These are phyloP conservation scores for Recurvomyces mirabilis DNA, from an alignment of 495 filamentous ascomycete genomes.

Conservation along the genomic window DNA sequence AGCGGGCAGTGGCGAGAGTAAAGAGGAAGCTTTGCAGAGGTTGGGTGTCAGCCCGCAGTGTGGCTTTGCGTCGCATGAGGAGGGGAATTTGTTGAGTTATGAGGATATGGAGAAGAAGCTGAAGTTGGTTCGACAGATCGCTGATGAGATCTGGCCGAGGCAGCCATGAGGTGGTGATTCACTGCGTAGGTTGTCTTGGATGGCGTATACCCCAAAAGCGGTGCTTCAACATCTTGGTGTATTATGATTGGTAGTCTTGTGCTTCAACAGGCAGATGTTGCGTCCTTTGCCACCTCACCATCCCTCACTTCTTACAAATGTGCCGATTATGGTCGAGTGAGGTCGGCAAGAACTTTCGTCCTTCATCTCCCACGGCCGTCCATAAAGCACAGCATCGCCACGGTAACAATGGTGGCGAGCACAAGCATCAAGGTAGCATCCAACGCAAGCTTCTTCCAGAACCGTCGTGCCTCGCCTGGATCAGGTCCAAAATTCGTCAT, in stretches of 20 bases:
- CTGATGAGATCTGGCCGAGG: constrained; percentile 40
- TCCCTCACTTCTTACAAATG: no score
- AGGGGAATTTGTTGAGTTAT: constrained; percentile 48
- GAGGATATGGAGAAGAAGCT: constrained; percentile 50
- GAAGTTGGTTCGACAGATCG: constrained; percentile 37
- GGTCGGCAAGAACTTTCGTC: no score
- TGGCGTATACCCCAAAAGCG: no score
- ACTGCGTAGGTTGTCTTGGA: no score
- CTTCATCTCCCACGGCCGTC: no score
- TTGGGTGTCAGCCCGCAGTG: constrained; percentile 57
- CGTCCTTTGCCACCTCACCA: no score
- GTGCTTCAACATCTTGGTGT: no score
- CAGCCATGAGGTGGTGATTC: constrained; percentile 22
- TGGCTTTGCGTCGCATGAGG: constrained; percentile 54
- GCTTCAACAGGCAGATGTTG: no score
- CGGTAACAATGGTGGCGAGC: not conserved
- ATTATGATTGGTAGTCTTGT: no score
- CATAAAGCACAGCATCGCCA: no score
- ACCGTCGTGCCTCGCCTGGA: not conserved
- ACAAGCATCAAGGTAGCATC: not conserved
- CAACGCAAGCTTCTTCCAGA: not conserved
- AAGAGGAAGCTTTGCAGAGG: constrained; percentile 43
- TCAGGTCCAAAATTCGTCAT: constrained; percentile 7
- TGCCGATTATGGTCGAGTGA: no score
- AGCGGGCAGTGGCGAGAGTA: constrained; percentile 33